Base-by-base conservation (phyloP, 2,329 filamentous ascomycete species). In the Pseudogymnoascus sp. region DNA sequence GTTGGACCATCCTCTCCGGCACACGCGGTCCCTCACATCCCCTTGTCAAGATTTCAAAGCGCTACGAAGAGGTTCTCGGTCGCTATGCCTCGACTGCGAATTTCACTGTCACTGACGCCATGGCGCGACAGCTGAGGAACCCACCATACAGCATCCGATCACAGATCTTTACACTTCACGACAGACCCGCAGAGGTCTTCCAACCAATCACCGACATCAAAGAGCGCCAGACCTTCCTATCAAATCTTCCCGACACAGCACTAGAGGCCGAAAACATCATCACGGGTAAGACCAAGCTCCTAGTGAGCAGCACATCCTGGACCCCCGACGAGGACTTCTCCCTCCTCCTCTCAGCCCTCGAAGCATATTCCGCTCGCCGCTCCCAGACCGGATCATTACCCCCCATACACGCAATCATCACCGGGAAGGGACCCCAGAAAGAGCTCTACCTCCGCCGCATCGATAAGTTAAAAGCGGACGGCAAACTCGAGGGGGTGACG, bases 291-390 rank as follows among this genome's bases (percentile, higher is more conserved):
- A 83, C 85, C 63, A 86, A 83, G 31, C 81, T 99, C 2, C 77
- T 99, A 6, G 90, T 98, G 39, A 96, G 91, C 77, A 95, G 92
- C 65, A 99, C 95, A 0, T 97, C 93, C 10, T 99, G 95, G 95
- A 99, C 95, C 0, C 85, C 92, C 0, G 95, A 99, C 72, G 95
- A 99, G 75, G 93, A 99, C 75, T 98, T 99, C 74, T 88, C 87
- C 0, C 77, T 99, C 4, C 82, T 99, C 2, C 87, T 99, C 3
- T 86, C 92, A 61, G 93, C 92, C 0, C 80, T 99, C 0, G 86
- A 90, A 10, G 76, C 78, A 6, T 97, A 97, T 73, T 90, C 90
- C 1, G 77, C 79, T 10, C 74, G 76, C 1, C 71, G 72, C 8
- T 79, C 77, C 0, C 75, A 76, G 13, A 75, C 76, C 1, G 71